Conservation (phyloP, 2,329 filamentous ascomycete species). For the Botrytis squamosa region DNA sequence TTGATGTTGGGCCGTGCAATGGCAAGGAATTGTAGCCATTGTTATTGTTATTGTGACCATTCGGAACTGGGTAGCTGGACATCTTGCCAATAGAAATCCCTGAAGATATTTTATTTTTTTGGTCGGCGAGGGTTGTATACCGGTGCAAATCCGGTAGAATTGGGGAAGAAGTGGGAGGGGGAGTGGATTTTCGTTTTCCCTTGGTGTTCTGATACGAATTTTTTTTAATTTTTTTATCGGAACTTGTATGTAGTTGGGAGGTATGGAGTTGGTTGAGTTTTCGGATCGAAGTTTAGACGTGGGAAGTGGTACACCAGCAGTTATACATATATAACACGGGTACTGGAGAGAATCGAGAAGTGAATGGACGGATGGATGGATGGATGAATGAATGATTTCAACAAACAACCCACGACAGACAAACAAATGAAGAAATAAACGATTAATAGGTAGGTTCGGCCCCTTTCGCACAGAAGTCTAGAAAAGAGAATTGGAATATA, state of each 20-base stretch:
- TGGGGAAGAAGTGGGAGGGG: not conserved
- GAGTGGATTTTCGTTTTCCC: conserved; percentile 1
- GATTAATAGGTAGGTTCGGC: not conserved
- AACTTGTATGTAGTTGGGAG: not conserved
- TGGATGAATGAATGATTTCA: not conserved
- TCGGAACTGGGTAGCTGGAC: conserved; percentile 20
- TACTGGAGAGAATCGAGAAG: not conserved
- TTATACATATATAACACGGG: not conserved
- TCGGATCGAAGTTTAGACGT: conserved; percentile 3
- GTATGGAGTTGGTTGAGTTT: conserved; percentile 1
- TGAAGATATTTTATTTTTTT: not conserved
- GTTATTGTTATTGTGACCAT: conserved; percentile 19
- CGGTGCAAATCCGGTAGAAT: conserved; percentile 21
- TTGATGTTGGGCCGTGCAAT: conserved; percentile 21
- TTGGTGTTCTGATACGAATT: not conserved
- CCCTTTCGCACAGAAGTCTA: not conserved
- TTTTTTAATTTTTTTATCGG: not conserved
- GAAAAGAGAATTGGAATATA: not conserved
- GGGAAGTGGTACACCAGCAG: not conserved
- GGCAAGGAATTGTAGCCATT: conserved; percentile 16
- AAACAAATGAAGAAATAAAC: not conserved
- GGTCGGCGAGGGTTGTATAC: conserved; percentile 14
- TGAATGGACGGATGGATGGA: not conserved
- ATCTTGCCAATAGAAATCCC: conserved; percentile 18
- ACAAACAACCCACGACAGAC: not conserved